phyloP scores from a whole-genome alignment of 139 green algal species.

The Trebouxia sp. region DNA sequence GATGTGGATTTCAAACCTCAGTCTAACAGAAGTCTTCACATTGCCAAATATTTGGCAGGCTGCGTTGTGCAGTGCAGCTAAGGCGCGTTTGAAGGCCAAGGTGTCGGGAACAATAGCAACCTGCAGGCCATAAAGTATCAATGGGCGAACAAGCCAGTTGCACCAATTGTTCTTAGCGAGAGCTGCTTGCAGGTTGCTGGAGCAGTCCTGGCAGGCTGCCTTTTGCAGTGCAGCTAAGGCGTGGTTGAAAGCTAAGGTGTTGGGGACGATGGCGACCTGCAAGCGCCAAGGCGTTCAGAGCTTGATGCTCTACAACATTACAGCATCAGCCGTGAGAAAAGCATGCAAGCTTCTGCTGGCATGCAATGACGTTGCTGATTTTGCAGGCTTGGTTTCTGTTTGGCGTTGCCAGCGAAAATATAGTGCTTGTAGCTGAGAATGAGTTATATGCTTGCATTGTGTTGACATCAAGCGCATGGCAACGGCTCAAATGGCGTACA shows the following conservation, averaged over 20 bases:
- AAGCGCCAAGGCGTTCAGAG: too few relatives aligned
- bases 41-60: too few relatives aligned
- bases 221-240: not conserved
- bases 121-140: not conserved
- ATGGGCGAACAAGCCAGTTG: not conserved
- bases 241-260: conserved; percentile 29
- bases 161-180: not conserved
- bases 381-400: too few relatives aligned
- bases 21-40: not conserved
- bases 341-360: too few relatives aligned
- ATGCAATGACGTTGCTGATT: too few relatives aligned
- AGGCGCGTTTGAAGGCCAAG: conserved; percentile 20
- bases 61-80: not conserved
- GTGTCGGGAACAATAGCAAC: conserved; percentile 15
- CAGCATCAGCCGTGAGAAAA: not conserved
- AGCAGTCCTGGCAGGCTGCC: not conserved
- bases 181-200: not conserved
- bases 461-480: too few relatives aligned
- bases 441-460: too few relatives aligned
- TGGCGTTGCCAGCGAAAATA: too few relatives aligned
- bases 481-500: too few relatives aligned
- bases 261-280: conserved; percentile 11
- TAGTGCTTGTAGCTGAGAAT: too few relatives aligned
- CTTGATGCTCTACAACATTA: too few relatives aligned
- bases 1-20: not conserved